Evolutionary conservation across 179 eudicot species (phyloP), one percentile per base, ranked within the genome.

Genomic region (Amaranthus tricolor): DNA sequence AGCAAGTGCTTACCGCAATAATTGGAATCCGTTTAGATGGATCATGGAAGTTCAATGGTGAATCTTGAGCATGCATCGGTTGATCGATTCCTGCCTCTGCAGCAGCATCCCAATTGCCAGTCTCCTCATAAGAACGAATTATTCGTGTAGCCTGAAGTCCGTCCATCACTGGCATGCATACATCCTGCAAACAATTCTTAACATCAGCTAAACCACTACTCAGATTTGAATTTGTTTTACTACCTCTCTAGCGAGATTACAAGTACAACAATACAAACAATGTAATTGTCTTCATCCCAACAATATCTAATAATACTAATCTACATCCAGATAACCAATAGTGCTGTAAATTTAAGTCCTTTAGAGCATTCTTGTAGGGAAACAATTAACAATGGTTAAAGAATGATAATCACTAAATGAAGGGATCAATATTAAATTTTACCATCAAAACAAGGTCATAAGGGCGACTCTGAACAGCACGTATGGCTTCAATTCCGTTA

Each of bases 151-250:
- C 97, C 77, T 94, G 88, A 73, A 94, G 94, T 73, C 98, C 98
- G 78, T 90, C 91, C 98, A 94, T 94, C 73, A 85, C 87, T 21
- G 98, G 98, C 98, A 94, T 94, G 88, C 88, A 90, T 20, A 94
- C 94, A 81, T 94, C 98, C 98, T 94, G 88, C 62, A 75, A 15
- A 66, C 24, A 55, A 47, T 50, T 70, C 51, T 75, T 66, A 4
- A 15, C n/a, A 60, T 50, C 45, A 48, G 7, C 59, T 58, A 61
- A 53, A 43, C 64, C 59, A 61, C 48, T 10, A 43, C 49, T 19
- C 9, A 54, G 57, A 5, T 24, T 77, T 52, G 56, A 52, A 64
- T 54, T 48, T 49, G 31, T 20, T 66, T 2, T 5, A 44, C 20
- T n/a, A 5, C 16, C 6, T 59, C 40, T 59, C 45, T 61, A 61